Evolutionary conservation across 1,284 basidiomycete genomes (phyloP).

Genomic region (Ustilago crameri): DNA sequence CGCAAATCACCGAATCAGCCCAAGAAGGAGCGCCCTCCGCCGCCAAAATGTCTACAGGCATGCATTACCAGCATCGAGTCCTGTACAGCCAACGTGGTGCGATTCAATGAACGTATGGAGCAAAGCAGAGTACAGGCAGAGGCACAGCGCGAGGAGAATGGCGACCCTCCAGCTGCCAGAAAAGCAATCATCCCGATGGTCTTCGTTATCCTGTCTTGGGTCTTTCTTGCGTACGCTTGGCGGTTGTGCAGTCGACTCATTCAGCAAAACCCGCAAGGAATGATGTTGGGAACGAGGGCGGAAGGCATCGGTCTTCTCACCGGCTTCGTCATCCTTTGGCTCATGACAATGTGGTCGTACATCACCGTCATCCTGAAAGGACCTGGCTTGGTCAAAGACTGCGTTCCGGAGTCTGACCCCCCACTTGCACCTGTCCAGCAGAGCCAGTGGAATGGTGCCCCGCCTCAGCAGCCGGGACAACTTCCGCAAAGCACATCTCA

Average conservation of each 20-base stretch:
- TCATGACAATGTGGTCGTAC: slow-evolving; percentile 62
- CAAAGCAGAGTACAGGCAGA: slow-evolving; percentile 21
- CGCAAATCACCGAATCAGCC: background rate
- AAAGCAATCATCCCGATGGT: slow-evolving; percentile 56
- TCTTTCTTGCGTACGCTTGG: slow-evolving; percentile 59
- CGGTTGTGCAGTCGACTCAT: slow-evolving; percentile 50
- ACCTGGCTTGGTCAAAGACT: slow-evolving; percentile 61
- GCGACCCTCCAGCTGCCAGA: slow-evolving; percentile 37
- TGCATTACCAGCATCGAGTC: slow-evolving; percentile 43
- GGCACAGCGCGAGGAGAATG: slow-evolving; percentile 22
- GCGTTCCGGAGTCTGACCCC: slow-evolving; percentile 35
- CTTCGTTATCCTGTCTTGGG: slow-evolving; percentile 56
- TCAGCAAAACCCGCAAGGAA: slow-evolving; percentile 29
- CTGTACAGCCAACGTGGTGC: slow-evolving; percentile 37
- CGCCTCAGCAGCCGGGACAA: background rate
- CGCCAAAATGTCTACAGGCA: slow-evolving; percentile 45
- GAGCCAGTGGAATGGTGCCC: background rate
- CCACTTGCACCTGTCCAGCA: background rate
- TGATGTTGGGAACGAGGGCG: slow-evolving; percentile 29
- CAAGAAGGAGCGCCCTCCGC: slow-evolving; percentile 23
- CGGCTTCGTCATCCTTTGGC: slow-evolving; percentile 55
- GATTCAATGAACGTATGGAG: slow-evolving; percentile 52
- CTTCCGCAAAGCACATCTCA: slow-evolving; percentile 3
- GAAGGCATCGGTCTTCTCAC: slow-evolving; percentile 57
- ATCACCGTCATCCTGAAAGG: slow-evolving; percentile 47